phyloP scores from a whole-genome alignment of 345 rosid species.

The Hypericum perforatum region DNA sequence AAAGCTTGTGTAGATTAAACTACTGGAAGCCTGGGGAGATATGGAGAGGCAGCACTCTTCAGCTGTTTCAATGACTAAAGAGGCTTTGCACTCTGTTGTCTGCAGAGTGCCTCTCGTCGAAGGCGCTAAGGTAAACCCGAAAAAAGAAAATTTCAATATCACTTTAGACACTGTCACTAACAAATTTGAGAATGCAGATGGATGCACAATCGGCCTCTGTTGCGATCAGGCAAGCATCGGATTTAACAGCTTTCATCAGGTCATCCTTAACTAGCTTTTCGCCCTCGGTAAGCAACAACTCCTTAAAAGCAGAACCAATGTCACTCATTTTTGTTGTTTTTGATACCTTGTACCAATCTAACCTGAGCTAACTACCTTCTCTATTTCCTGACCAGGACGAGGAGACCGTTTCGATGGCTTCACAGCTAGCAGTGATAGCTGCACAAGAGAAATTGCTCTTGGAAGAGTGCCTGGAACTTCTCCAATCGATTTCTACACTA shows the following conservation, averaged over 20 bases:
- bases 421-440: slow-evolving; percentile 47
- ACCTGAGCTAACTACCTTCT: neutral
- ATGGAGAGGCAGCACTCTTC: slow-evolving; percentile 47
- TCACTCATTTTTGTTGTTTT: neutral
- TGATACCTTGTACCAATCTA: too few relatives aligned
- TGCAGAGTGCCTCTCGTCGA: slow-evolving; percentile 55
- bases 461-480: slow-evolving; percentile 51
- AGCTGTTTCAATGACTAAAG: slow-evolving; percentile 41
- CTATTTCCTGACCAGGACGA: slow-evolving; percentile 32
- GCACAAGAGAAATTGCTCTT: slow-evolving; percentile 54
- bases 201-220: slow-evolving; percentile 30
- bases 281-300: slow-evolving; percentile 28
- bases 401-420: slow-evolving; percentile 25
- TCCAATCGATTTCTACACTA: slow-evolving; percentile 33
- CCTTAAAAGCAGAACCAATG: neutral
- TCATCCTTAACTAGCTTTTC: slow-evolving; percentile 26
- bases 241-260: slow-evolving; percentile 39
- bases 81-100: slow-evolving; percentile 44
- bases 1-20: slow-evolving; percentile 32
- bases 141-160: neutral
- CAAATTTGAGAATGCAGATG: slow-evolving; percentile 21
- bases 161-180: too few relatives aligned
- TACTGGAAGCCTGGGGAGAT: slow-evolving; percentile 60
- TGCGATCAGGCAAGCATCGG: slow-evolving; percentile 37
- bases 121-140: slow-evolving; percentile 48